Evolutionary conservation across 768 basidiomycete genomes (phyloP), one percentile per base, ranked within the genome.

Genomic region (Inosperma sp.): DNA sequence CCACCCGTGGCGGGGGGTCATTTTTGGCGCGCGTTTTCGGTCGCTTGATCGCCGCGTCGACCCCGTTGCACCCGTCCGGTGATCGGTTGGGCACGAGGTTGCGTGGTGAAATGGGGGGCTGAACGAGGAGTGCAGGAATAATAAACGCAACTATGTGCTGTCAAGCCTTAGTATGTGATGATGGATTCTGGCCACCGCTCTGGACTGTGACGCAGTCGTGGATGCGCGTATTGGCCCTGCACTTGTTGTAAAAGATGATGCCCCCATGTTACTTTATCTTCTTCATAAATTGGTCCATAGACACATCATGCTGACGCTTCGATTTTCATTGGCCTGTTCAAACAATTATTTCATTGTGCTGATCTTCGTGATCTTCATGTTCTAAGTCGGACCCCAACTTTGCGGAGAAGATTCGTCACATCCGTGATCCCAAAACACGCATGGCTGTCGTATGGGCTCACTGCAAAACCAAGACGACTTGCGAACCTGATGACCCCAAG

Each of bases 61-160:
- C 72, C 71, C 72, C 76, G 73, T 78, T 78, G 70, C 76, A 80
- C 73, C 73, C 78, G 78, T 76, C 72, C 81, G 78, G 80, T 72
- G 73, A 70, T 43, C 76, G 83, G 88, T 82, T 86, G 87, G 87
- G 81, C 85, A 83, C 85, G 83, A 76, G 80, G 85, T 72, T 77
- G 83, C 76, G 87, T 72, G 89, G 89, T 92, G 89, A 92, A 92
- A 92, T 84, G 90, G 89, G 87, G 88, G 87, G 88, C 88, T 82
- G 89, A 91, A 88, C 88, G 89, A 90, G 87, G 82, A 88, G 87
- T 86, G 88, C 82, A 82, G 82, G 83, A 69, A 70, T 79, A 72
- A 62, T 65, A 60, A 62, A 68, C 65, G 64, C 60, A 61, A 58
- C 45, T 62, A 62, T 66, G 65, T 57, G 60, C 65, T 61, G 62